Percentiles rank a stretch among this genome's conserved stretches.
Evolutionary conservation across 768 basidiomycete genomes (phyloP).

Genomic region (Gymnopilus dilepis): DNA sequence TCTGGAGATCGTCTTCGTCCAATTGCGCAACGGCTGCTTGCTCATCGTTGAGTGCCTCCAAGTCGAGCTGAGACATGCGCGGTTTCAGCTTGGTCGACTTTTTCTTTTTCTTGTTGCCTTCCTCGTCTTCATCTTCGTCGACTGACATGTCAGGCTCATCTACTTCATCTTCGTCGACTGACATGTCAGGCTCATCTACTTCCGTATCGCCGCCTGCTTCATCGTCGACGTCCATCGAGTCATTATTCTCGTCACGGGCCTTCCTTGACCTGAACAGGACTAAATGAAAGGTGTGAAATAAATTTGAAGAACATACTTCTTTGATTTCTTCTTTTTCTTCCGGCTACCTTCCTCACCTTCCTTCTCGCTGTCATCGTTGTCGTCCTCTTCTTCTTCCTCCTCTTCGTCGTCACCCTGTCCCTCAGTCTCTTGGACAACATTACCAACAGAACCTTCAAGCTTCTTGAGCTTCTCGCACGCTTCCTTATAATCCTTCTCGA

Average conservation of each 20-base stretch:
- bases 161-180: slow-evolving; percentile 42
- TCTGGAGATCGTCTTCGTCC: slow-evolving; percentile 66
- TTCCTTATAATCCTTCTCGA: slow-evolving; percentile 72
- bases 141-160: slow-evolving; percentile 42
- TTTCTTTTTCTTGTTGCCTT: slow-evolving; percentile 42
- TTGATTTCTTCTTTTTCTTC: slow-evolving; percentile 41
- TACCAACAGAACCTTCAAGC: slow-evolving; percentile 70
- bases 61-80: slow-evolving; percentile 74
- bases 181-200: slow-evolving; percentile 40
- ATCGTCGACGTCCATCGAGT: slow-evolving; percentile 61
- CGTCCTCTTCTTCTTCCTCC: slow-evolving; percentile 41
- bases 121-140: slow-evolving; percentile 41
- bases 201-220: slow-evolving; percentile 43
- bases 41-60: slow-evolving; percentile 69
- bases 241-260: slow-evolving; percentile 38
- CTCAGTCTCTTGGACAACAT: slow-evolving; percentile 50
- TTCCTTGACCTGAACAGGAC: slow-evolving; percentile 32
- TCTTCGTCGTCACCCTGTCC: slow-evolving; percentile 42
- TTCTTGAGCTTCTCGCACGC: slow-evolving; percentile 69
- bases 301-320: slow-evolving; percentile 31
- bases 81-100: slow-evolving; percentile 54
- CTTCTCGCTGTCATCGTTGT: slow-evolving; percentile 36
- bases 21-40: slow-evolving; percentile 73
- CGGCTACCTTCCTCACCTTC: slow-evolving; percentile 40
- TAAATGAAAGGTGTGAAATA: neutral